phyloP scores from a whole-genome alignment of 306 rosid genomes.

The Castanopsis chinensis region DNA sequence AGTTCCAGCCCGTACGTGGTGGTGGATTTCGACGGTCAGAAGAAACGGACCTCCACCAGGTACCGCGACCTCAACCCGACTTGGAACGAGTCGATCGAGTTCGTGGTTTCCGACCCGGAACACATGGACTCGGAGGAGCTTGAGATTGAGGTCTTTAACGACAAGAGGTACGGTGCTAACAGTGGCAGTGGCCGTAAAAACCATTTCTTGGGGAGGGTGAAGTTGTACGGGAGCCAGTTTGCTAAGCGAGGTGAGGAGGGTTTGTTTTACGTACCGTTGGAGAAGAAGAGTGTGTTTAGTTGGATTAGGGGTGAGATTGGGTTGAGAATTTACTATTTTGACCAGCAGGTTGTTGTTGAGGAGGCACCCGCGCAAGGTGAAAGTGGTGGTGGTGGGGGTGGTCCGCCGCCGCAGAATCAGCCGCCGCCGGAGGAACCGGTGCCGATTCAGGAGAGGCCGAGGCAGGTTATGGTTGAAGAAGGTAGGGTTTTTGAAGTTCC shows the following conservation, averaged over 20 bases:
- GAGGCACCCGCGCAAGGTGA: constrained; percentile 11
- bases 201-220: constrained; percentile 82
- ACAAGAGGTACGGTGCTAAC: constrained; percentile 64
- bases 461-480: constrained; percentile 42
- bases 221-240: constrained; percentile 74
- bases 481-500: constrained; percentile 44
- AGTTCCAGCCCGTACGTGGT: constrained; percentile 92
- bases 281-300: constrained; percentile 91
- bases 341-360: constrained; percentile 41
- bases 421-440: background rate
- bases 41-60: constrained; percentile 68
- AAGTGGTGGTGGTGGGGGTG: too few species aligned
- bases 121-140: constrained; percentile 86
- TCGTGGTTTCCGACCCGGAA: constrained; percentile 77
- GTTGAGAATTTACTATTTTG: constrained; percentile 50
- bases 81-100: constrained; percentile 84
- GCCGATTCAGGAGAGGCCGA: constrained; percentile 38
- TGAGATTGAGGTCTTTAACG: constrained; percentile 83
- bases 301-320: constrained; percentile 91
- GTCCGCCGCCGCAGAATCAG: constrained; percentile 17
- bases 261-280: constrained; percentile 52
- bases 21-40: constrained; percentile 82
- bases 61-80: constrained; percentile 70
- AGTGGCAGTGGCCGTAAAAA: constrained; percentile 67
- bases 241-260: constrained; percentile 71